Conservation (phyloP, 768 basidiomycete species). For the Albatrellus ellisii region DNA sequence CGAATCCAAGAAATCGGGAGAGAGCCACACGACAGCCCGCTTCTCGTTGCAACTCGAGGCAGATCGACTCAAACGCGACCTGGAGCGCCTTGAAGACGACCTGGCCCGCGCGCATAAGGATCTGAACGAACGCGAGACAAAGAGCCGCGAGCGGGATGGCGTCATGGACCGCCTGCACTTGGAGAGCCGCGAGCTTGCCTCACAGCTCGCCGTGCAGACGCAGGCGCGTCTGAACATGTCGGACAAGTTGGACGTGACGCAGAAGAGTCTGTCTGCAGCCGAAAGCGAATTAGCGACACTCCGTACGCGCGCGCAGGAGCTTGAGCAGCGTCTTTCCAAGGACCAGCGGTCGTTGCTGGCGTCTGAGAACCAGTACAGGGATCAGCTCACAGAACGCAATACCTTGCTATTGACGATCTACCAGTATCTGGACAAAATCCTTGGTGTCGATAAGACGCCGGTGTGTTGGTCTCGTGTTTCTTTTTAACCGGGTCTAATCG, state of each 20-base stretch:
- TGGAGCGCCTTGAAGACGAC: conserved; percentile 72
- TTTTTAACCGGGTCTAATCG: neutral
- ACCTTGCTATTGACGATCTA: conserved; percentile 85
- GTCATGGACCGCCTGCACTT: conserved; percentile 63
- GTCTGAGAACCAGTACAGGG: conserved; percentile 73
- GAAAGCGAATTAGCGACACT: conserved; percentile 55
- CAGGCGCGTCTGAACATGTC: conserved; percentile 77
- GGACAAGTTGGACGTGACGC: conserved; percentile 76
- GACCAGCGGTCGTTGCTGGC: conserved; percentile 62
- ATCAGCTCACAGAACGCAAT: conserved; percentile 89
- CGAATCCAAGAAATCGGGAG: conserved; percentile 71
- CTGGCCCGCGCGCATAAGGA: conserved; percentile 59
- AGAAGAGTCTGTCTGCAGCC: conserved; percentile 44
- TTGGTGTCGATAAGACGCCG: conserved; percentile 79
- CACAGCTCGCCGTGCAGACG: conserved; percentile 70
- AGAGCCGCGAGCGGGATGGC: conserved; percentile 55
- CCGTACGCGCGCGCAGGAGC: conserved; percentile 50
- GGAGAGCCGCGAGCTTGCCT: conserved; percentile 70
- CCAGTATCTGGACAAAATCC: conserved; percentile 89
- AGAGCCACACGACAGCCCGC: conserved; percentile 69
- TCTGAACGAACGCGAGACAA: conserved; percentile 49
- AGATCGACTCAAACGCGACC: conserved; percentile 74
- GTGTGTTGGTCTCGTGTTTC: conserved; percentile 28
- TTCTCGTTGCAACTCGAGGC: conserved; percentile 86
- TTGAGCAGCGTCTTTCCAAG: conserved; percentile 72